Base-by-base conservation (phyloP, 1,284 basidiomycete species). In the Rugosomyces carneus region DNA sequence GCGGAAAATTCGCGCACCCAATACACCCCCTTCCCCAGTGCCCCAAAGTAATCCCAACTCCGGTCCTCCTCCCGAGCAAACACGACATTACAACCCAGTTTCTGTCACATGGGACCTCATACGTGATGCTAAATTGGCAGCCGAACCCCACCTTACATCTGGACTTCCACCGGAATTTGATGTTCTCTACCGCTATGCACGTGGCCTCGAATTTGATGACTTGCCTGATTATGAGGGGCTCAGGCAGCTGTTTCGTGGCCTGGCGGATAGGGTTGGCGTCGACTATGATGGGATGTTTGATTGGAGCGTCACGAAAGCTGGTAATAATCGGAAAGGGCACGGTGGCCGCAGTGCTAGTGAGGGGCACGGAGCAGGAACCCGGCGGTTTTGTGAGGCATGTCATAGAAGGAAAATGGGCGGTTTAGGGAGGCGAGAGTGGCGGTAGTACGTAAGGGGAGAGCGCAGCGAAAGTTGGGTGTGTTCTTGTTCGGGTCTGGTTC, bases 201-300 rank as follows among this genome's bases (percentile, higher is more conserved):
- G 92, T 38, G 84, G 81, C 5, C 80, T 95, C 37, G 84, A 88
- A 52, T 95, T 93, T 58, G 89, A 91, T 60, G 92, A 95, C 69
- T 76, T 88, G 40, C 90, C 90, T 10, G 93, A 96, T 69, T 95
- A 94, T 62, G 85, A 83, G 42, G 92, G 90, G 47, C 72, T 94
- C 18, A 76, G 91, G 45, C 80, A 80, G 53, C 75, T 93, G 44
- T 92, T 95, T 72, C 76, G 81, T 27, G 85, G 78, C 2, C 57
- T 81, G 15, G 78, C 75, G 2, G 67, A 66, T 49, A 67, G 72
- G n/a, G 62, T 72, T 19, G 72, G 72, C 0, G 64, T 80, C n/a
- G 70, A 71, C 41, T 81, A 80, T 56, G 75, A 79, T 50, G 71
- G 68, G 1, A 64, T 70, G 2, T 78, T 65, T 59, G 72, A 75